Evolutionary conservation across 768 basidiomycete genomes (phyloP).

Genomic region (Gloeostereum incarnatum): DNA sequence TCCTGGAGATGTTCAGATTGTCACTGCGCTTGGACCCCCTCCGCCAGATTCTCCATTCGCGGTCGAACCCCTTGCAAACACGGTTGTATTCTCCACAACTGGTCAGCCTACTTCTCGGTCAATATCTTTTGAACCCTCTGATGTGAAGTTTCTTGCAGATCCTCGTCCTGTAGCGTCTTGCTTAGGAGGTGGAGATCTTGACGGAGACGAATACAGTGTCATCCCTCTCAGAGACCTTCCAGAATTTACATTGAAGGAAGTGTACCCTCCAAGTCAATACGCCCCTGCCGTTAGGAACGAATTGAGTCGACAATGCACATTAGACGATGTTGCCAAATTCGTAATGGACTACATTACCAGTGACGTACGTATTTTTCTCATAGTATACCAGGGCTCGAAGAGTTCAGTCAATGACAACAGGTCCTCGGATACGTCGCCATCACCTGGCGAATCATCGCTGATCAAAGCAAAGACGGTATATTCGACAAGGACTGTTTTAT

Average conservation of each 20-base stretch:
- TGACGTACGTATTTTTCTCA: slow-evolving; percentile 31
- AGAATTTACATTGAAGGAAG: slow-evolving; percentile 17
- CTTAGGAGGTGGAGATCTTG: slow-evolving; percentile 62
- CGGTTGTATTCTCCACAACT: slow-evolving; percentile 40
- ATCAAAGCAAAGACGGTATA: slow-evolving; percentile 37
- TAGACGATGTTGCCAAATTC: slow-evolving; percentile 60
- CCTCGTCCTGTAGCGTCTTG: slow-evolving; percentile 50
- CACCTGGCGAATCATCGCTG: slow-evolving; percentile 59
- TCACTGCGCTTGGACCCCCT: slow-evolving; percentile 47
- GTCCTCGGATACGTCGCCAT: slow-evolving; percentile 53
- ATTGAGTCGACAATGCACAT: slow-evolving; percentile 39
- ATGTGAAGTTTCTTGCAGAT: slow-evolving; percentile 24
- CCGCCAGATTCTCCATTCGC: slow-evolving; percentile 42
- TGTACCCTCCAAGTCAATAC: slow-evolving; percentile 36
- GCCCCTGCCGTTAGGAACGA: slow-evolving; percentile 33
- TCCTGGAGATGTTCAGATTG: slow-evolving; percentile 60
- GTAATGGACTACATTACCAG: slow-evolving; percentile 61
- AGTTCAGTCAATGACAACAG: slow-evolving; percentile 16
- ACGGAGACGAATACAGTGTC: slow-evolving; percentile 54
- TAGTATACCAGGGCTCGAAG: background rate
- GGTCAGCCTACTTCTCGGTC: slow-evolving; percentile 1
- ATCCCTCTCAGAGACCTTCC: slow-evolving; percentile 32
- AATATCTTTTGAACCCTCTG: background rate
- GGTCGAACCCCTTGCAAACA: slow-evolving; percentile 42
- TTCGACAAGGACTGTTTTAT: slow-evolving; percentile 40